Conservation (phyloP, 805 yeast species). For the Lipomyces spencermartinsiae region DNA sequence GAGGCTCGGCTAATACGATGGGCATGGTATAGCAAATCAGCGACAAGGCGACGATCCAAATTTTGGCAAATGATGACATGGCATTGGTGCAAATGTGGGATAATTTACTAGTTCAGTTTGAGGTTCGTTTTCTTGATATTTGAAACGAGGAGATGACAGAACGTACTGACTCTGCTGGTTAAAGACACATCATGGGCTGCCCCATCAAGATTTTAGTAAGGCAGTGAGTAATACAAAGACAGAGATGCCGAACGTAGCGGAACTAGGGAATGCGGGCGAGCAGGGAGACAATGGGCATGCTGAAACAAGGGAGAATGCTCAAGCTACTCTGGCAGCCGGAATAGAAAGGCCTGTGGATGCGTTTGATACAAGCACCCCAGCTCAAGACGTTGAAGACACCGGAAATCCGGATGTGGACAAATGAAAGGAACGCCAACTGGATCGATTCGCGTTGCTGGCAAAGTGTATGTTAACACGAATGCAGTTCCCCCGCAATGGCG, state of each 20-base stretch:
- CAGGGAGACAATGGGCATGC: neutral
- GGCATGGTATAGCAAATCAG: neutral
- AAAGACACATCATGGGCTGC: constrained; percentile 7
- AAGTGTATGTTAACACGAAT: neutral
- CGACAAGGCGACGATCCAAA: neutral
- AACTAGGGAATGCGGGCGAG: neutral
- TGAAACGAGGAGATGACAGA: neutral
- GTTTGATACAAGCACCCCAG: neutral
- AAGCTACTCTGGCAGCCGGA: neutral
- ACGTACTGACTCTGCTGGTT: neutral
- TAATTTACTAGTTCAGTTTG: constrained; percentile 13
- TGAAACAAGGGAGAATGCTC: neutral
- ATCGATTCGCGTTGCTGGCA: neutral
- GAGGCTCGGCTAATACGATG: neutral
- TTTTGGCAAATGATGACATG: constrained; percentile 7
- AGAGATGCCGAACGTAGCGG: neutral
- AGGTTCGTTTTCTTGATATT: constrained; percentile 13
- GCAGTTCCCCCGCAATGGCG: neutral
- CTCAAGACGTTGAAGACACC: neutral
- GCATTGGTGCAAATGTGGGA: constrained; percentile 22
- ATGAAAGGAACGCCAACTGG: neutral
- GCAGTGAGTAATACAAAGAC: neutral
- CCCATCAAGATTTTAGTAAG: neutral
- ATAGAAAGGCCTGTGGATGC: neutral
- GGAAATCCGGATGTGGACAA: neutral